phyloP scores from a whole-genome alignment of 495 filamentous ascomycete species.

The Xylaria acuta region DNA sequence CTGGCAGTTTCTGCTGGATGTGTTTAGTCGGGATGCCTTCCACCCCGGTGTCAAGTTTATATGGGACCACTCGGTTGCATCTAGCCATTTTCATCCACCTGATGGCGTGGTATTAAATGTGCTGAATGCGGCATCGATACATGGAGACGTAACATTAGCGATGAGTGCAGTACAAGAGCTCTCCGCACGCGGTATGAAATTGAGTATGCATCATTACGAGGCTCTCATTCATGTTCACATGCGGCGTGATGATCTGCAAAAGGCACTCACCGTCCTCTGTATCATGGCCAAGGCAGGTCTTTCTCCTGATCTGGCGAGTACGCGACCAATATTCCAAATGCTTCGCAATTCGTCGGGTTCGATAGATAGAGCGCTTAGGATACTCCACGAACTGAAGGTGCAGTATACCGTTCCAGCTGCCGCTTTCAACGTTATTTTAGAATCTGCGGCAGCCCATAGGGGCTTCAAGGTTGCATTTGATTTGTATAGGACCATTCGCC shows the following conservation, averaged over 20 bases:
- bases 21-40: slow-evolving; percentile 58
- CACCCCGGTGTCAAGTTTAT: slow-evolving; percentile 57
- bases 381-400: slow-evolving; percentile 59
- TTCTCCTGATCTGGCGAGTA: slow-evolving; percentile 57
- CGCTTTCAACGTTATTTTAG: slow-evolving; percentile 69
- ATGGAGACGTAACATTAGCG: slow-evolving; percentile 71
- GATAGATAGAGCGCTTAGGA: slow-evolving; percentile 54
- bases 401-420: slow-evolving; percentile 57
- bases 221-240: slow-evolving; percentile 71
- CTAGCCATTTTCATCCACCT: slow-evolving; percentile 67
- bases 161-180: slow-evolving; percentile 66
- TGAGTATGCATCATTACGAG: slow-evolving; percentile 75
- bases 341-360: slow-evolving; percentile 41
- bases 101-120: slow-evolving; percentile 68
- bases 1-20: slow-evolving; percentile 75
- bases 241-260: slow-evolving; percentile 57
- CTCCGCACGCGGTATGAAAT: slow-evolving; percentile 56
- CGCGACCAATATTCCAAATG: slow-evolving; percentile 59
- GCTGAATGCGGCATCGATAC: slow-evolving; percentile 70
- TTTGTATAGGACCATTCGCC: slow-evolving; percentile 73
- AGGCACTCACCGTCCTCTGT: slow-evolving; percentile 66
- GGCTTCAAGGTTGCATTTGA: slow-evolving; percentile 64
- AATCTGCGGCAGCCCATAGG: slow-evolving; percentile 51
- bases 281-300: slow-evolving; percentile 71
- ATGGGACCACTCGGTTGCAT: slow-evolving; percentile 67